These are phyloP conservation scores for Lippia alba DNA, from an alignment of 305 asterid genomes.

Conservation along the genomic window DNA sequence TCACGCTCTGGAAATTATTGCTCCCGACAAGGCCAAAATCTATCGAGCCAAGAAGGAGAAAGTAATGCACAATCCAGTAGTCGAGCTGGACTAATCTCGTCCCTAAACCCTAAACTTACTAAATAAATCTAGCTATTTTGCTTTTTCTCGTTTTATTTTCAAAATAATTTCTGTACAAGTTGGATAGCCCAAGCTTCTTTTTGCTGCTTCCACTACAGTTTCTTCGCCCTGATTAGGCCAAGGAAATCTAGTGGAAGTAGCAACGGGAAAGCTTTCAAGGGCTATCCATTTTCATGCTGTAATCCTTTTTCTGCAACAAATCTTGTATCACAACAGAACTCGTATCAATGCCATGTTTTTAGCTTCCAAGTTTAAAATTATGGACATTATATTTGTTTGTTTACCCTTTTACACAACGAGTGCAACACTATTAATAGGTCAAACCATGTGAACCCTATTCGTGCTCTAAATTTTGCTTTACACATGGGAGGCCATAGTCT, in stretches of 20 bases:
- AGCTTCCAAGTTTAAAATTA: neutral
- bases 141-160: neutral
- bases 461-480: too few species aligned
- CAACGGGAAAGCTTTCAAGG: conserved; percentile 94
- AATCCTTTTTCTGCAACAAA: conserved; percentile 13
- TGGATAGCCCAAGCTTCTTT: conserved; percentile 90
- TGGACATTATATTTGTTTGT: neutral
- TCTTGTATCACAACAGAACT: neutral
- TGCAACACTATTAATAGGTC: neutral
- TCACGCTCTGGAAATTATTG: conserved; percentile 55
- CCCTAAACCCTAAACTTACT: neutral
- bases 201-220: conserved; percentile 94
- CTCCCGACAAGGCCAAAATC: conserved; percentile 51
- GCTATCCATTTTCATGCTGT: conserved; percentile 63
- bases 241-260: conserved; percentile 90
- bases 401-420: neutral
- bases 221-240: conserved; percentile 71
- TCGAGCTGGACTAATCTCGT: conserved; percentile 1
- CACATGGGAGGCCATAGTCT: too few species aligned
- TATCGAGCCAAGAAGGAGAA: conserved; percentile 45
- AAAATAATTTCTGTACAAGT: conserved; percentile 37
- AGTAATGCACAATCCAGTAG: conserved; percentile 2
- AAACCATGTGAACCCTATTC: neutral
- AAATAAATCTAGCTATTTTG: conserved; percentile 11
- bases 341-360: neutral